phyloP scores from a whole-genome alignment of 352 stramenopile genomes.

The Phytophthora crassamura region DNA sequence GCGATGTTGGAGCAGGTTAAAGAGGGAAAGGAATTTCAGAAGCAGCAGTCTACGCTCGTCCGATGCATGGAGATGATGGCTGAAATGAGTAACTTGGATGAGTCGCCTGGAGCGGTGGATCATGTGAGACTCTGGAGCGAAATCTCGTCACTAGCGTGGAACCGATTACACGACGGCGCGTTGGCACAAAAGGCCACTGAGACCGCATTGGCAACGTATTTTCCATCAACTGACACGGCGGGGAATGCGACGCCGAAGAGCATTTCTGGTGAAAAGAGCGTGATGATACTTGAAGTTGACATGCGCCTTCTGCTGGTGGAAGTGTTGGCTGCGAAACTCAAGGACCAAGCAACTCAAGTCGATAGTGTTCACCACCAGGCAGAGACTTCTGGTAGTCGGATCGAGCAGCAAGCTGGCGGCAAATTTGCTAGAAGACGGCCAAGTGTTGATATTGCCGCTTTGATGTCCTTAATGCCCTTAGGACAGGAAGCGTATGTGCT shows the following conservation, averaged over 20 bases:
- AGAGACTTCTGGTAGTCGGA: constrained; percentile 12
- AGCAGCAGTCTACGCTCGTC: constrained; percentile 32
- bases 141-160: constrained; percentile 54
- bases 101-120: constrained; percentile 5
- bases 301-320: constrained; percentile 58
- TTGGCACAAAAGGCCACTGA: constrained; percentile 39
- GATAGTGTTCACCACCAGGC: constrained; percentile 15
- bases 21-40: constrained; percentile 59
- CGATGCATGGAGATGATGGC: constrained; percentile 35
- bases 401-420: constrained; percentile 1
- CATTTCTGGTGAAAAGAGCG: constrained; percentile 51
- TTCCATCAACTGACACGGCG: constrained; percentile 25
- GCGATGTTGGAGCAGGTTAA: constrained; percentile 78
- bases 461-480: constrained; percentile 33
- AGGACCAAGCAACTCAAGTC: constrained; percentile 26
- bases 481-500: constrained; percentile 41
- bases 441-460: constrained; percentile 27
- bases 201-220: constrained; percentile 50
- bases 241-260: constrained; percentile 14
- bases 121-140: constrained; percentile 56
- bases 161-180: constrained; percentile 41
- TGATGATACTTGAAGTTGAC: constrained; percentile 64
- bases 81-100: constrained; percentile 8
- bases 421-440: constrained; percentile 7
- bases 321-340: constrained; percentile 50